A percentile compares a stretch with the other conserved stretches of the same genome.
These are phyloP conservation scores for Neopestalotiopsis rosae DNA, from an alignment of 2,329 filamentous ascomycete species.

Conservation along the genomic window DNA sequence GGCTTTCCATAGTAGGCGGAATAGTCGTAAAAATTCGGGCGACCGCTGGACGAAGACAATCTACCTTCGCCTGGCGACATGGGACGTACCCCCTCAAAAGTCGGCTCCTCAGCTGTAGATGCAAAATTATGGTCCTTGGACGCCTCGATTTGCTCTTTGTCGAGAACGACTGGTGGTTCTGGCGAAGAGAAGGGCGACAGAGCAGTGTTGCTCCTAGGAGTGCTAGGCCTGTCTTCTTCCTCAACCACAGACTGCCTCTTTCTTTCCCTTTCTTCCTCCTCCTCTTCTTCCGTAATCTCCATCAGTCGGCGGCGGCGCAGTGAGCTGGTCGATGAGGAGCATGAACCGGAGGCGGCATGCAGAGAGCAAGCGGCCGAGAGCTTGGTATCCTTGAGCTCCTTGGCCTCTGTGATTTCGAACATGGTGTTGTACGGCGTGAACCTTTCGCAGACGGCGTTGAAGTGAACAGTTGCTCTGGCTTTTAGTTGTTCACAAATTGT, in stretches of 20 bases:
- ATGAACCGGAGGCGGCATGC: constrained; percentile 85
- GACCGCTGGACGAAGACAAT: constrained; percentile 57
- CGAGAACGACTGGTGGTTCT: constrained; percentile 51
- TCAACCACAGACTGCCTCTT: constrained; percentile 63
- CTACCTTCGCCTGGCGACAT: constrained; percentile 47
- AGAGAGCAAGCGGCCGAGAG: constrained; percentile 88
- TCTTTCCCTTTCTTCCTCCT: constrained; percentile 69
- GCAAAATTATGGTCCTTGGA: constrained; percentile 58
- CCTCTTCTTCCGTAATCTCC: constrained; percentile 93
- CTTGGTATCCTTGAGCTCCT: constrained; percentile 85
- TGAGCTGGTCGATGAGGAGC: constrained; percentile 83
- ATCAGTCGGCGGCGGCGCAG: constrained; percentile 78
- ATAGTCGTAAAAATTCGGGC: constrained; percentile 56
- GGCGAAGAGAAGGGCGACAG: constrained; percentile 29
- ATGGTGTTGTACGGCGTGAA: constrained; percentile 88
- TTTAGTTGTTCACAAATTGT: constrained; percentile 3
- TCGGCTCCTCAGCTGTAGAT: constrained; percentile 54
- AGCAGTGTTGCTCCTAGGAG: constrained; percentile 29
- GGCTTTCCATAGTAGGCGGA: constrained; percentile 66
- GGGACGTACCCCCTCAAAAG: constrained; percentile 54
- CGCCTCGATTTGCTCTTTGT: constrained; percentile 56
- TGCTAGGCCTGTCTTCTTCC: constrained; percentile 48
- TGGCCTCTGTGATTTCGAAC: constrained; percentile 75
- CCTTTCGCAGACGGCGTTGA: constrained; percentile 68
- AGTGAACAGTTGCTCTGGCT: constrained; percentile 84